A percentile compares a stretch with the other conserved stretches of the same genome.
Conservation (phyloP, 2,329 filamentous ascomycete species). For the Mollisiaceae sp. region DNA sequence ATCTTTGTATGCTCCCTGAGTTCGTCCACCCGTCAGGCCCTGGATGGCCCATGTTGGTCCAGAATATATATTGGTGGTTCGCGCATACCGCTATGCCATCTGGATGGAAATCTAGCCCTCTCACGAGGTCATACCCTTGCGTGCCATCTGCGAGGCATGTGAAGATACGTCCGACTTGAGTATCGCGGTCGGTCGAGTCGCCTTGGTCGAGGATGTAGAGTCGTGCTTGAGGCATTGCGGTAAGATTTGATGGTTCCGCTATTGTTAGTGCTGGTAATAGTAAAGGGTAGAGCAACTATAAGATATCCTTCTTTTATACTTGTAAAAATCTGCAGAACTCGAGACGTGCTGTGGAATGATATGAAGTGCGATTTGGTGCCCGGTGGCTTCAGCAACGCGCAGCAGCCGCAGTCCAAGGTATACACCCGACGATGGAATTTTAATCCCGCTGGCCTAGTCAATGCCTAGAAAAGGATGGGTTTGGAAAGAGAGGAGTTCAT, state of each 20-base stretch:
- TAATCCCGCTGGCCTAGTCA: not conserved
- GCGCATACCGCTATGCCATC: not conserved
- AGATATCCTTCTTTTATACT: not conserved
- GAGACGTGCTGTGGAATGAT: not conserved
- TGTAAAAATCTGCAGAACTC: not conserved
- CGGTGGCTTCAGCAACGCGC: not conserved
- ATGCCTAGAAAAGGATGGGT: not conserved
- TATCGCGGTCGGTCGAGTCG: not conserved
- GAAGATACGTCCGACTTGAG: not conserved
- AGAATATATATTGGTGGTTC: conserved; percentile 46
- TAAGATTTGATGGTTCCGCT: not conserved
- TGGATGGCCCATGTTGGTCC: conserved; percentile 54
- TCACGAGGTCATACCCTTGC: not conserved
- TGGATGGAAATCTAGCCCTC: not conserved
- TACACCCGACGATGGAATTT: not conserved
- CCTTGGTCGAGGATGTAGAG: conserved; percentile 6
- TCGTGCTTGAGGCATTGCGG: not conserved
- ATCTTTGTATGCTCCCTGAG: conserved; percentile 33
- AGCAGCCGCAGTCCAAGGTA: not conserved
- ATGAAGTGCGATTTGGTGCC: not conserved
- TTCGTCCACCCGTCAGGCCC: conserved; percentile 13
- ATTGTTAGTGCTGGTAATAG: not conserved
- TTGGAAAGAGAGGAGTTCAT: not conserved
- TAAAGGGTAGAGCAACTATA: not conserved
- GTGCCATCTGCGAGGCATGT: not conserved